phyloP scores from a whole-genome alignment of 257 asterid species.

The Nicotiana sylvestris region DNA sequence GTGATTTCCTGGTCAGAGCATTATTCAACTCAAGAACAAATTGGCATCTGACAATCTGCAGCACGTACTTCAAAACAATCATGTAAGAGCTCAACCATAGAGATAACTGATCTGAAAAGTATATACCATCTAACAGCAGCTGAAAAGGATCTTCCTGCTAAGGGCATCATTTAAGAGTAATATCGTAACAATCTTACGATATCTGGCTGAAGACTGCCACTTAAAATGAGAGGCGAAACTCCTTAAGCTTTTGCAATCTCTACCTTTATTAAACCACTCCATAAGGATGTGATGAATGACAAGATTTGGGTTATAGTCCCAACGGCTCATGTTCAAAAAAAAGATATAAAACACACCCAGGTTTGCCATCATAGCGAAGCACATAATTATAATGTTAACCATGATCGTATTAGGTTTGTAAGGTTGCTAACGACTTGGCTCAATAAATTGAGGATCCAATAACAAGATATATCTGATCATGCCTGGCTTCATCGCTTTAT shows the following conservation, averaged over 20 bases:
- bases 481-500: no score
- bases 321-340: slow-evolving; percentile 51
- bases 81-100: slow-evolving; percentile 18
- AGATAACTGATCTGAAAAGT: slow-evolving; percentile 77
- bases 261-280: slow-evolving; percentile 76
- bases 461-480: slow-evolving; percentile 48
- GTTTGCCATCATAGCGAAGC: slow-evolving; percentile 58
- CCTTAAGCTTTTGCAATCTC: slow-evolving; percentile 54
- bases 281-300: slow-evolving; percentile 70
- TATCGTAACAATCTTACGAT: slow-evolving; percentile 61
- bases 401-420: slow-evolving; percentile 64
- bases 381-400: slow-evolving; percentile 82
- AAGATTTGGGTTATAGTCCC: slow-evolving; percentile 54
- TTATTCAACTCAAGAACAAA: background rate
- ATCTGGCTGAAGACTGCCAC: slow-evolving; percentile 63
- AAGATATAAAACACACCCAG: slow-evolving; percentile 42
- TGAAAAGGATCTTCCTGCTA: slow-evolving; percentile 46
- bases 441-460: slow-evolving; percentile 61
- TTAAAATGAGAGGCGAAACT: slow-evolving; percentile 71
- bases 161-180: slow-evolving; percentile 56
- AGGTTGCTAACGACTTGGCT: slow-evolving; percentile 34
- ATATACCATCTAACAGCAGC: slow-evolving; percentile 73
- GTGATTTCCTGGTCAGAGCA: background rate
- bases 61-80: background rate
- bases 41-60: background rate